Evolutionary conservation across 2,329 filamentous ascomycete species (phyloP), one percentile per base, ranked within the genome.

Genomic region (Colletotrichum simmondsii): DNA sequence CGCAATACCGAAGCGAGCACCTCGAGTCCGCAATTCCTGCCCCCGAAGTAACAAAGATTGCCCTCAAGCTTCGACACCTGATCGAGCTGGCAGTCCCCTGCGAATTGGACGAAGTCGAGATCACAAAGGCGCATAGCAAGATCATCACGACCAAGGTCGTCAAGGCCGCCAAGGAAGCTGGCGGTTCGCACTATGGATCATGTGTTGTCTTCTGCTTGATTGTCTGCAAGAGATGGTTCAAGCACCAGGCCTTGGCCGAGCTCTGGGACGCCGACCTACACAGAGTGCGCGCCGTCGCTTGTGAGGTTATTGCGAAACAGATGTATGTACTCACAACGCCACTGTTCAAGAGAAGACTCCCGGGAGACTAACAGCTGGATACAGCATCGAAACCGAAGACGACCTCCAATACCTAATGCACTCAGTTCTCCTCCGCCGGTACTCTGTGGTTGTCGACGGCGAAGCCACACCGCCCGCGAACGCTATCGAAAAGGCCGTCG

Each of bases 181-280:
- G 95, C 5, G 93, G 93, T 1, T 83, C 89, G 2, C 90, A 98
- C 57, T 87, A 96, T 79, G 87, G 86, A 37, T 90, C 92, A 12
- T 98, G 95, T 77, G 93, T 98, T 4, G 93, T 97, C 2, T 98
- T 92, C 82, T 93, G 93, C 76, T 85, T 98, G 68, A 88, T 98
- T 4, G 90, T 97, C 58, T 89, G 87, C 76, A 89, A 90, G 81
- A 85, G 85, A 65, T 93, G 91, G 91, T 98, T 98, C 83, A 92
- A 90, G 79, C 91, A 90, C 74, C 95, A 98, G 84, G 91, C 95
- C 2, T 75, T 88, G 32, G 82, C 92, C 7, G 97, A 99, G 86
- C 90, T 98, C 2, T 99, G 96, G 95, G 96, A 99, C 82, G 92
- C 95, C 7, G 93, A 95, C 72, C 87, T 98, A 52, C 94, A 98